Evolutionary conservation across 306 rosid genomes (phyloP).

Genomic region (Fragaria iinumae): DNA sequence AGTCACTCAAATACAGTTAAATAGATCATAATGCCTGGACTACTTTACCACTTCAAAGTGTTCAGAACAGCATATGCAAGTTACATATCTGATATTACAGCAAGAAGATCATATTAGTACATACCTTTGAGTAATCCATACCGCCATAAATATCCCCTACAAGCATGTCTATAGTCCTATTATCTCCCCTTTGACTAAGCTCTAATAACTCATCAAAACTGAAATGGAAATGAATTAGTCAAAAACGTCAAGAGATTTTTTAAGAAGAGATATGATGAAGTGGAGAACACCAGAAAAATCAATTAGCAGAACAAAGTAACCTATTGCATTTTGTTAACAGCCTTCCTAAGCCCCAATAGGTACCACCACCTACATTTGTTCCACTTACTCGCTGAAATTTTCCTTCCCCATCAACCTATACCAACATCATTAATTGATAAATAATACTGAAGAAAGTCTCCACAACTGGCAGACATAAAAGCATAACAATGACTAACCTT

Average conservation of each 20-base stretch:
- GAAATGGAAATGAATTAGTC: slow-evolving; percentile 35
- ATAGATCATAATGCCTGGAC: not conserved
- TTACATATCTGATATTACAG: not conserved
- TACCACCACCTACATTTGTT: slow-evolving; percentile 99
- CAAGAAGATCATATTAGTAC: slow-evolving; percentile 23
- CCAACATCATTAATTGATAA: slow-evolving; percentile 13
- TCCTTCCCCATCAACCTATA: slow-evolving; percentile 95
- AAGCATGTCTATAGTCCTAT: slow-evolving; percentile 92
- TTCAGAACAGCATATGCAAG: slow-evolving; percentile 13
- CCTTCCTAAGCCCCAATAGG: slow-evolving; percentile 98
- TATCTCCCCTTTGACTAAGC: slow-evolving; percentile 96
- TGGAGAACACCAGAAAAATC: slow-evolving; percentile 18
- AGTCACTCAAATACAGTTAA: slow-evolving; percentile 18
- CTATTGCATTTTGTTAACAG: slow-evolving; percentile 95
- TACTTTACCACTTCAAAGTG: not conserved
- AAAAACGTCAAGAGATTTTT: slow-evolving; percentile 25
- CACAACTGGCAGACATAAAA: slow-evolving; percentile 20
- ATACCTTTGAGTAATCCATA: slow-evolving; percentile 92
- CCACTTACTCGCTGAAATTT: slow-evolving; percentile 95
- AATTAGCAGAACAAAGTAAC: slow-evolving; percentile 27
- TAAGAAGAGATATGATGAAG: slow-evolving; percentile 17
- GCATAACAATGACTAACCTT: slow-evolving; percentile 53
- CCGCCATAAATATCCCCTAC: slow-evolving; percentile 99
- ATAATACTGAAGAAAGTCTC: slow-evolving; percentile 22
- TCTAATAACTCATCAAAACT: slow-evolving; percentile 98